A percentile compares a stretch with the other conserved stretches of the same genome.
Evolutionary conservation across 805 yeast species (phyloP).

Genomic region (Cyberlindnera mrakii): DNA sequence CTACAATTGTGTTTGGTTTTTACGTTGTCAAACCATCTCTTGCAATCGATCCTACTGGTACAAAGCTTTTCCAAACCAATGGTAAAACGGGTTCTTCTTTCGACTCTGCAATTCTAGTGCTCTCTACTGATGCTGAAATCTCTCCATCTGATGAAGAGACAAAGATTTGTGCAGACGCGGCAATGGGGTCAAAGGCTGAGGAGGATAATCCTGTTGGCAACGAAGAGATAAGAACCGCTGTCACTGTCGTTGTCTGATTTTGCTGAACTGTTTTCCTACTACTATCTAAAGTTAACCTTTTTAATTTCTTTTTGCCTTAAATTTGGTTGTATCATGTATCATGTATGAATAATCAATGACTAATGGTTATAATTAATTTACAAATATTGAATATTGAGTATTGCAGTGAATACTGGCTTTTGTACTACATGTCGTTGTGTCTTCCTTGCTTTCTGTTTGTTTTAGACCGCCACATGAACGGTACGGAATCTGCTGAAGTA

Average conservation of each 20-base stretch:
- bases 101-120: neutral
- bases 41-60: neutral
- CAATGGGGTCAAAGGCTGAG: neutral
- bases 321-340: too few species aligned
- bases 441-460: too few species aligned
- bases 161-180: neutral
- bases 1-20: conserved; percentile 7
- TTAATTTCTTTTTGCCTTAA: too few species aligned
- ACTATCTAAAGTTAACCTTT: too few species aligned
- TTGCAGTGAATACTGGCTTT: too few species aligned
- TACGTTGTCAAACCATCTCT: conserved; percentile 6
- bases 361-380: too few species aligned
- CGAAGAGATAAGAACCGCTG: neutral
- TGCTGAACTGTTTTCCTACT: too few species aligned
- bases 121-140: neutral
- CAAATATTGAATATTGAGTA: too few species aligned
- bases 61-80: neutral
- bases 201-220: neutral
- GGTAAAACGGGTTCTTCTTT: neutral
- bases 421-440: too few species aligned
- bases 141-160: conserved; percentile 4
- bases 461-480: too few species aligned
- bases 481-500: too few species aligned
- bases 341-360: too few species aligned
- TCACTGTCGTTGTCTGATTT: neutral